Percentiles rank a stretch among this genome's conserved stretches.
These are phyloP conservation scores for Calonectria montana DNA, from an alignment of 2,329 filamentous ascomycete genomes.

Conservation along the genomic window DNA sequence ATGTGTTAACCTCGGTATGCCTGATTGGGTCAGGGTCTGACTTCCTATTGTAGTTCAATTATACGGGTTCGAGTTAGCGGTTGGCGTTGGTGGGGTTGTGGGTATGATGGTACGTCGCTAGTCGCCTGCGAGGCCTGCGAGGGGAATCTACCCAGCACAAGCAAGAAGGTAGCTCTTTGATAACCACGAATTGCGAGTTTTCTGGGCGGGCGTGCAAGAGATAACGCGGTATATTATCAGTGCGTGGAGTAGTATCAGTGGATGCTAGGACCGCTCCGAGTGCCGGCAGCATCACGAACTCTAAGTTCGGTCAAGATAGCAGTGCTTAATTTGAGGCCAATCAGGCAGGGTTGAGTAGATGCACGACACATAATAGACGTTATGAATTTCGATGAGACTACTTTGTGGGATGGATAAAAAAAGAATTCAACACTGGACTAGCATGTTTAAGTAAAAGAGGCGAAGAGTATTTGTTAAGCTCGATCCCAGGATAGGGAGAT, in stretches of 20 bases:
- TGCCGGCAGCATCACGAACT: neutral
- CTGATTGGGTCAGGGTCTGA: neutral
- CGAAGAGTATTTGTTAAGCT: too few relatives aligned
- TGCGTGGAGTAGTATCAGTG: neutral
- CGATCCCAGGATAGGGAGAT: too few relatives aligned
- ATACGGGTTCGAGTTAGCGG: neutral
- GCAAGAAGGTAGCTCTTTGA: neutral
- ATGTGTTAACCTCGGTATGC: neutral
- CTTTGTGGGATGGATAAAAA: too few relatives aligned
- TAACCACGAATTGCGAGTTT: neutral
- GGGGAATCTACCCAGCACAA: neutral
- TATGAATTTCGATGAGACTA: neutral
- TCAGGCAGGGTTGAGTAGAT: too few relatives aligned
- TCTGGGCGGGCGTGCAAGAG: too few relatives aligned
- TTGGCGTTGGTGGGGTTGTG: neutral
- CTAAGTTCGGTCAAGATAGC: neutral
- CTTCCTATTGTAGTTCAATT: conserved; percentile 13
- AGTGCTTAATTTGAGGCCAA: neutral
- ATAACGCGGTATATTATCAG: neutral
- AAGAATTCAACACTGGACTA: neutral
- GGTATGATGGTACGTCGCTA: neutral
- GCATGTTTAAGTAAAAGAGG: too few relatives aligned
- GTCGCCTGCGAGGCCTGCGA: neutral
- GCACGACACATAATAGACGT: neutral
- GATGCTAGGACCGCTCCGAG: neutral